These are phyloP conservation scores for Kodamaea neixiangensis DNA, from an alignment of 805 yeast species.

Conservation along the genomic window DNA sequence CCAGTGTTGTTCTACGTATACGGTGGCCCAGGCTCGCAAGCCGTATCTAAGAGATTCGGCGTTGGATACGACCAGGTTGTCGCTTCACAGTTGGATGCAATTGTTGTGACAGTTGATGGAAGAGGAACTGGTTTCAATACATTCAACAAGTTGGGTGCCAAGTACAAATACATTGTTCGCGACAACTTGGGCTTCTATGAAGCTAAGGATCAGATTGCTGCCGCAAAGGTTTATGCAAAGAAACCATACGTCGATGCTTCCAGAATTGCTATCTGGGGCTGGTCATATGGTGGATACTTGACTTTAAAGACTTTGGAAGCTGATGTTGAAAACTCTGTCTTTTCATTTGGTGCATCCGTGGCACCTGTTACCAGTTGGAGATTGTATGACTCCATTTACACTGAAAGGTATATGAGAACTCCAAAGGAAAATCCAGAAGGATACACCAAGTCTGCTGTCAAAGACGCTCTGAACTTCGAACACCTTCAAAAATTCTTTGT, in stretches of 20 bases:
- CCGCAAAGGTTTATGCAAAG: conserved; percentile 70
- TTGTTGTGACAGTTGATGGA: conserved; percentile 95
- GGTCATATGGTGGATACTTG: conserved; percentile 85
- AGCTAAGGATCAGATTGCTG: conserved; percentile 81
- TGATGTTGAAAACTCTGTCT: conserved; percentile 56
- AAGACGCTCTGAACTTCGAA: conserved; percentile 47
- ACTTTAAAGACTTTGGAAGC: conserved; percentile 72
- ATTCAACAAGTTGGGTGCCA: conserved; percentile 44
- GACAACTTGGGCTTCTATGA: conserved; percentile 82
- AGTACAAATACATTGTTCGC: conserved; percentile 75
- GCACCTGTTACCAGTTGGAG: conserved; percentile 86
- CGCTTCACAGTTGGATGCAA: conserved; percentile 74
- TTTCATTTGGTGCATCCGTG: conserved; percentile 77
- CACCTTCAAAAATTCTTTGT: conserved; percentile 57
- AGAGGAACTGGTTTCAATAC: conserved; percentile 95
- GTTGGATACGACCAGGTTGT: conserved; percentile 71
- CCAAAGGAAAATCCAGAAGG: conserved; percentile 53
- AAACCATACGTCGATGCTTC: conserved; percentile 61
- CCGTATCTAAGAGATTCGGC: conserved; percentile 62
- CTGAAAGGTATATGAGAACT: conserved; percentile 71
- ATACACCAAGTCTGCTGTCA: conserved; percentile 47
- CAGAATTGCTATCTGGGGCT: conserved; percentile 77
- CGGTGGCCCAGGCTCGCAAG: conserved; percentile 95
- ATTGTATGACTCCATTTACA: conserved; percentile 74
- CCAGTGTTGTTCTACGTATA: conserved; percentile 89